These are phyloP conservation scores for Verticillium isaacii DNA, from an alignment of 2,329 filamentous ascomycete species.

Conservation along the genomic window DNA sequence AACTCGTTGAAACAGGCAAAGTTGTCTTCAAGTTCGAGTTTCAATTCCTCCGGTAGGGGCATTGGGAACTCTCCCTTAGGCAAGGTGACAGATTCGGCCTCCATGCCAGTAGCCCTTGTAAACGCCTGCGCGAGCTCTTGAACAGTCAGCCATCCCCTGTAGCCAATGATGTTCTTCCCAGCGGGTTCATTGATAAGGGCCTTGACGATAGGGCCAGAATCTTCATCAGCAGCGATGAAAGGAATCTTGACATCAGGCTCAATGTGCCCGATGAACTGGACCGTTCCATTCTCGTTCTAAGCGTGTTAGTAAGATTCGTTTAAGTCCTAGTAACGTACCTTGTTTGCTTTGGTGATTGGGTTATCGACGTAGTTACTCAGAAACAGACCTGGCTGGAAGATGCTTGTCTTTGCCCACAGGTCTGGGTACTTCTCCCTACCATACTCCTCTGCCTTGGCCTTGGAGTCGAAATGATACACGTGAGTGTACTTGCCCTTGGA, in stretches of 20 bases:
- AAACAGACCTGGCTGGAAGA: conserved; percentile 13
- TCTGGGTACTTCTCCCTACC: conserved; percentile 8
- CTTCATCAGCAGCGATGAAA: conserved; percentile 18
- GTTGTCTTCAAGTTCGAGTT: neutral
- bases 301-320: too few species aligned
- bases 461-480: conserved; percentile 36
- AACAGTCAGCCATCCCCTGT: conserved; percentile 16
- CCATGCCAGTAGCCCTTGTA: conserved; percentile 10
- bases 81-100: conserved; percentile 3
- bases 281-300: conserved; percentile 13
- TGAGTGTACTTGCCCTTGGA: conserved; percentile 34
- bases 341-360: neutral
- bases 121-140: conserved; percentile 14
- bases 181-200: conserved; percentile 14
- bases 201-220: conserved; percentile 17
- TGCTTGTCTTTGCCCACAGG: conserved; percentile 17
- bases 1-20: conserved; percentile 7
- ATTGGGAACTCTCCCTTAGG: too few species aligned
- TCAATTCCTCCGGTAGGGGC: conserved; percentile 3
- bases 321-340: neutral
- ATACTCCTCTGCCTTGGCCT: conserved; percentile 28
- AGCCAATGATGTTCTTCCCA: conserved; percentile 16
- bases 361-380: conserved; percentile 11
- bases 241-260: conserved; percentile 14
- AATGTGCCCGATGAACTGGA: conserved; percentile 13